phyloP scores from a whole-genome alignment of 371 early-diverging fungal genomes.

The Massospora cicadina region DNA sequence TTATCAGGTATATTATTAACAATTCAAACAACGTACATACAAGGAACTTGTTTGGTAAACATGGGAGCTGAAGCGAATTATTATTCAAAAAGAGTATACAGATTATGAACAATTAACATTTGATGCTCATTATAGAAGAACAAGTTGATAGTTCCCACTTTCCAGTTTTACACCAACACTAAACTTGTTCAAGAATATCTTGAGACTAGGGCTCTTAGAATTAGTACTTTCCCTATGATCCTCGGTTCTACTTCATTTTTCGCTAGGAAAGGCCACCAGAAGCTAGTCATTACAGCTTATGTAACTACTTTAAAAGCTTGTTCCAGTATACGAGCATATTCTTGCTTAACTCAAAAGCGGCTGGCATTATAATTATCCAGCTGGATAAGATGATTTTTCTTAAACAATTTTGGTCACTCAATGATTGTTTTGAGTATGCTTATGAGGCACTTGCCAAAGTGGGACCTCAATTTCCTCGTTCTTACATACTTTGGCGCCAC shows the following conservation, averaged over 20 bases:
- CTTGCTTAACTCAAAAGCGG: slow-evolving; percentile 51
- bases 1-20: no score
- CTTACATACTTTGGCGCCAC: slow-evolving; percentile 84
- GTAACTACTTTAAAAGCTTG: slow-evolving; percentile 40
- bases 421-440: slow-evolving; percentile 28
- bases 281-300: slow-evolving; percentile 37
- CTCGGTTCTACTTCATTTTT: slow-evolving; percentile 86
- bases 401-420: slow-evolving; percentile 37
- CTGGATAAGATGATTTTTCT: slow-evolving; percentile 81
- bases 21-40: no score
- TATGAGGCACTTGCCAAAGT: slow-evolving; percentile 43
- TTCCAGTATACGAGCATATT: slow-evolving; percentile 63
- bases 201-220: slow-evolving; percentile 80
- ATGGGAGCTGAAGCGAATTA: no score
- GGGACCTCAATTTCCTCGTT: slow-evolving; percentile 49
- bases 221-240: slow-evolving; percentile 77
- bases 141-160: no score
- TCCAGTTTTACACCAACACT: no score
- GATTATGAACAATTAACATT: no score
- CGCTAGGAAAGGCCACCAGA: slow-evolving; percentile 63
- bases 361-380: slow-evolving; percentile 85
- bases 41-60: no score
- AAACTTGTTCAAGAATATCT: slow-evolving; percentile 75
- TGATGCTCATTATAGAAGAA: no score
- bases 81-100: no score